Base-by-base conservation (phyloP, 352 stramenopile species). In the Pythium periplocum region DNA sequence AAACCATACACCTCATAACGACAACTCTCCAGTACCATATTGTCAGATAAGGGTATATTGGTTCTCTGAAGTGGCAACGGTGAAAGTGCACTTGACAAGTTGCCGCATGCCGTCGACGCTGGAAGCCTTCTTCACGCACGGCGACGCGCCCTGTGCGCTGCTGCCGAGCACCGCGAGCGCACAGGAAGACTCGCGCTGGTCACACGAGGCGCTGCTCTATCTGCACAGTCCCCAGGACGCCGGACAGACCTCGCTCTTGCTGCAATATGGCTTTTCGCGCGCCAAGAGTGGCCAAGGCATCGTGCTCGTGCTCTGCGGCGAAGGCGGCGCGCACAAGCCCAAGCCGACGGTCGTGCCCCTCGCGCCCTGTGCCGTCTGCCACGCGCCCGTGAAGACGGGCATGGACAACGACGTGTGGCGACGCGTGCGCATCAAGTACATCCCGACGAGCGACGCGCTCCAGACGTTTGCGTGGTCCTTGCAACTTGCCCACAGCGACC, bases 371-470 rank as follows among this genome's bases (percentile, higher is more conserved):
- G 30, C 50, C 1, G 62, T 55, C 8, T 88, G 78, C 48, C 55
- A 63, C 3, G 11, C 69, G 7, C 78, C 75, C 2, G 59, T 58
- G n/a, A 69, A 80, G 46, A 85, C 64, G 2, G 75, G 75, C 39
- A 54, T 72, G 41, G 66, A 79, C 51, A 80, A 71, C 44, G 50
- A 65, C 33, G 55, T 73, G 26, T 86, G 70, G 73, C 57, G 59
- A 7, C 65, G 69, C 45, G 84, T 87, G 48, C 67, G 72, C 60
- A 82, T 89, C 72, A 89, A 87, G 72, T 87, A 87, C 47, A 52
- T 87, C 41, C 52, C 39, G 4, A 75, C 42, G 10, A 68, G 46
- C 43, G 55, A 49, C 4, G 72, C 85, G 68, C 53, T 89, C 36
- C 75, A 89, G 54, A 65, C 77, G 38, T 86, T 84, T 51, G 12